Conservation (phyloP, 2,329 filamentous ascomycete species). For the Exophiala calicioides region DNA sequence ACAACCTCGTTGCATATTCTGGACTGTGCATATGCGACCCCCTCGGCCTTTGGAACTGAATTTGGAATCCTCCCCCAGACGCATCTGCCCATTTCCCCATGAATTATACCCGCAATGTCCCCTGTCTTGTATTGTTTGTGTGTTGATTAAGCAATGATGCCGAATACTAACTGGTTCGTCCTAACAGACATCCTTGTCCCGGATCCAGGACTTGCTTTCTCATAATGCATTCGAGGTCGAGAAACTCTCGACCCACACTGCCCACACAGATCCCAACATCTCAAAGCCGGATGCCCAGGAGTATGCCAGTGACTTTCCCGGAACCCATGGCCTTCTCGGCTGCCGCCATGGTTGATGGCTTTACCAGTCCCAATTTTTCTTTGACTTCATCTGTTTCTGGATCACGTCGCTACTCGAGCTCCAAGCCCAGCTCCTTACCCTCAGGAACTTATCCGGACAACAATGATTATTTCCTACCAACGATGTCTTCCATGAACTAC, state of each 20-base stretch:
- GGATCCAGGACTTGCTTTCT: neutral
- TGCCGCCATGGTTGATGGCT: conserved; percentile 14
- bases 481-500: conserved; percentile 18
- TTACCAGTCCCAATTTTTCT: conserved; percentile 22
- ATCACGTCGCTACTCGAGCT: conserved; percentile 14
- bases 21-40: too few species aligned
- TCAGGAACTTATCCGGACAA: conserved; percentile 15
- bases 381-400: conserved; percentile 19
- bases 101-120: neutral
- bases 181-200: conserved; percentile 8
- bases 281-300: conserved; percentile 24
- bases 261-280: conserved; percentile 13
- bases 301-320: conserved; percentile 16
- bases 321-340: conserved; percentile 20
- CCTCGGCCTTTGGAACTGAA: too few species aligned
- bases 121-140: neutral
- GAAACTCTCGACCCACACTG: conserved; percentile 4
- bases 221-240: conserved; percentile 13
- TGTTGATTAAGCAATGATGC: neutral
- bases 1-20: too few species aligned
- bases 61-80: too few species aligned
- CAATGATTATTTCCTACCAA: conserved; percentile 20
- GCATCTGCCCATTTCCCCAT: neutral
- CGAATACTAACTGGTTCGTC: conserved; percentile 15
- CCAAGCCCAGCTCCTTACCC: conserved; percentile 2